phyloP scores from a whole-genome alignment of 106 monocot genomes.

The Dioscorea alata region DNA sequence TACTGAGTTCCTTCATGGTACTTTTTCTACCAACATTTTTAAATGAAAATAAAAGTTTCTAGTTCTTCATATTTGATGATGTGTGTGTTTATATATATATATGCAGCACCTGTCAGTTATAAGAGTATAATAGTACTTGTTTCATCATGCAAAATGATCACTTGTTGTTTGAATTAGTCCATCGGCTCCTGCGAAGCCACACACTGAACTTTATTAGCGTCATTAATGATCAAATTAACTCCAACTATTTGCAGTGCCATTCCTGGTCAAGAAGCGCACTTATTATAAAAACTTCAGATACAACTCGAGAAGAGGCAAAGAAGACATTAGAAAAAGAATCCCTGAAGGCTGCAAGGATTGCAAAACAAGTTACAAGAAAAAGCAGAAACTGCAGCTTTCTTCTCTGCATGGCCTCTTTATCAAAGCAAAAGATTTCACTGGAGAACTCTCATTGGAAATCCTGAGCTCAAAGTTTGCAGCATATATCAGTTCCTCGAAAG shows the following conservation, averaged over 20 bases:
- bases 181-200: conserved; percentile 47
- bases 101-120: not conserved
- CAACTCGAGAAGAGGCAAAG: conserved; percentile 37
- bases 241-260: conserved; percentile 38
- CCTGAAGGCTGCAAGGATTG: conserved; percentile 18
- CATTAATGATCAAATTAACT: not conserved
- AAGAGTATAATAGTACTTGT: not conserved
- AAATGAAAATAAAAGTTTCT: too few species aligned
- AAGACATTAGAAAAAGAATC: conserved; percentile 33
- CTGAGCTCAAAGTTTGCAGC: conserved; percentile 53
- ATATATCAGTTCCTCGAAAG: conserved; percentile 25
- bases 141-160: not conserved
- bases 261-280: conserved; percentile 75
- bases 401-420: conserved; percentile 42
- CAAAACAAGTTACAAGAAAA: conserved; percentile 23
- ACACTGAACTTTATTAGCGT: conserved; percentile 31
- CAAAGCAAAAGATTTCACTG: conserved; percentile 43
- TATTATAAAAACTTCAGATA: conserved; percentile 27
- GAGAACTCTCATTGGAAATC: conserved; percentile 60
- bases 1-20: too few species aligned
- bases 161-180: conserved; percentile 43
- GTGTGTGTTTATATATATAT: conserved; percentile 3
- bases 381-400: conserved; percentile 33
- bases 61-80: too few species aligned
- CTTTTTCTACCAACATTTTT: too few species aligned